These are phyloP conservation scores for Nemania abortiva DNA, from an alignment of 2,329 filamentous ascomycete genomes.

Conservation along the genomic window DNA sequence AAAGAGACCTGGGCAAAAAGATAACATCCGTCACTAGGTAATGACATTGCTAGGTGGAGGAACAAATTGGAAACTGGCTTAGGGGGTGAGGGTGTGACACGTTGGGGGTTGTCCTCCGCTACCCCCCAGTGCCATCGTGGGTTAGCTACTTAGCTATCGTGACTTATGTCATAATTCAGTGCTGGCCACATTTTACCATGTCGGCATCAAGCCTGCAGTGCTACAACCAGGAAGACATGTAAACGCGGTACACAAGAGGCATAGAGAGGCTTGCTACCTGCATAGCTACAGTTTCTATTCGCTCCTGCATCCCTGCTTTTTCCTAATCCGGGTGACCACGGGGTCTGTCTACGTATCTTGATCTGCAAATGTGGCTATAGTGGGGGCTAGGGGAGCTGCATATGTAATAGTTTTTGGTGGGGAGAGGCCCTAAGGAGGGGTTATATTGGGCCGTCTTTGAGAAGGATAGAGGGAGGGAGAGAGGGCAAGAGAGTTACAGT, in stretches of 20 bases:
- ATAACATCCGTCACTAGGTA: background rate
- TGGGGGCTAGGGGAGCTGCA: conserved; percentile 1
- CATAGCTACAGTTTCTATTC: conserved; percentile 16
- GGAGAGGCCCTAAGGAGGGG: background rate
- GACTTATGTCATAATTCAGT: background rate
- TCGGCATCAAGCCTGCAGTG: background rate
- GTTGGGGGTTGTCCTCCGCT: background rate
- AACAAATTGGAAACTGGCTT: background rate
- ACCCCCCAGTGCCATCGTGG: background rate
- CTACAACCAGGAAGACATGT: background rate
- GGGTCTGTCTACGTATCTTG: background rate
- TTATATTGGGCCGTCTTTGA: background rate
- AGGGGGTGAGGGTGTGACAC: background rate
- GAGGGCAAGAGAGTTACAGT: background rate
- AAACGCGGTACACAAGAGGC: no score
- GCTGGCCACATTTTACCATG: background rate
- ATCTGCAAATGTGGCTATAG: background rate
- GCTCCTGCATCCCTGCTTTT: conserved; percentile 29
- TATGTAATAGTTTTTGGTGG: background rate
- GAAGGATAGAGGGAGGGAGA: background rate
- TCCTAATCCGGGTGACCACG: conserved; percentile 28
- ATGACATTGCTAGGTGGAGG: background rate
- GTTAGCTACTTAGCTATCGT: background rate
- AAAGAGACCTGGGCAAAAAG: no score
- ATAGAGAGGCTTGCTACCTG: no score